Percentiles rank a stretch among this genome's conserved stretches.
phyloP scores from a whole-genome alignment of 2,329 filamentous ascomycete genomes.

The Phyllachora maydis region DNA sequence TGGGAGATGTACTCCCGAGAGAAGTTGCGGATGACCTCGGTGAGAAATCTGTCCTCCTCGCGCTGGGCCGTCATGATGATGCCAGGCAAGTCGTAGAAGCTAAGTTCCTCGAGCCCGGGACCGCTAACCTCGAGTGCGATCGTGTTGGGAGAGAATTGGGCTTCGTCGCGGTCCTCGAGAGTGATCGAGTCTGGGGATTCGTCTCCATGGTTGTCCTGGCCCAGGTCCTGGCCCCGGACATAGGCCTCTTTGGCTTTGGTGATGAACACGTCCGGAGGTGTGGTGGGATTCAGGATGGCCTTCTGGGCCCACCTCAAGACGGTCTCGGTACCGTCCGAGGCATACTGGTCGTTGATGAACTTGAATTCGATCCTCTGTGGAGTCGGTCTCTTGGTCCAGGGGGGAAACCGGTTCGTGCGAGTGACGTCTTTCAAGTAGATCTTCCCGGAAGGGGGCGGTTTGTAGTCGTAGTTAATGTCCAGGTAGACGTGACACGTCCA shows the following conservation, averaged over 20 bases:
- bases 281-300: too few species aligned
- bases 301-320: slow-evolving; percentile 56
- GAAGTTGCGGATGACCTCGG: slow-evolving; percentile 51
- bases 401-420: slow-evolving; percentile 32
- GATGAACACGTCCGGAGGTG: too few species aligned
- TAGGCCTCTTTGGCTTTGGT: too few species aligned
- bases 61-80: slow-evolving; percentile 52
- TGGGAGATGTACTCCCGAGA: slow-evolving; percentile 50
- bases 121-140: slow-evolving; percentile 58
- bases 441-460: slow-evolving; percentile 22
- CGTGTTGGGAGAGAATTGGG: slow-evolving; percentile 66
- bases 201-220: slow-evolving; percentile 3
- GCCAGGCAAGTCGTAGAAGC: slow-evolving; percentile 72
- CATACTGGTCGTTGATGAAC: slow-evolving; percentile 33
- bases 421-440: slow-evolving; percentile 27
- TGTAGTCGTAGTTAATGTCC: slow-evolving; percentile 40
- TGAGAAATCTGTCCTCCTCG: slow-evolving; percentile 44
- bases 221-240: slow-evolving; percentile 3
- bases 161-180: slow-evolving; percentile 22
- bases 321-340: slow-evolving; percentile 48
- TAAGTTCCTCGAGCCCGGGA: slow-evolving; percentile 49
- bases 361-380: slow-evolving; percentile 33
- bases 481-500: slow-evolving; percentile 54
- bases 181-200: too few species aligned
- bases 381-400: slow-evolving; percentile 34